Evolutionary conservation across 2,329 filamentous ascomycete species (phyloP), one percentile per base, ranked within the genome.

Genomic region (Microcera coccophila): DNA sequence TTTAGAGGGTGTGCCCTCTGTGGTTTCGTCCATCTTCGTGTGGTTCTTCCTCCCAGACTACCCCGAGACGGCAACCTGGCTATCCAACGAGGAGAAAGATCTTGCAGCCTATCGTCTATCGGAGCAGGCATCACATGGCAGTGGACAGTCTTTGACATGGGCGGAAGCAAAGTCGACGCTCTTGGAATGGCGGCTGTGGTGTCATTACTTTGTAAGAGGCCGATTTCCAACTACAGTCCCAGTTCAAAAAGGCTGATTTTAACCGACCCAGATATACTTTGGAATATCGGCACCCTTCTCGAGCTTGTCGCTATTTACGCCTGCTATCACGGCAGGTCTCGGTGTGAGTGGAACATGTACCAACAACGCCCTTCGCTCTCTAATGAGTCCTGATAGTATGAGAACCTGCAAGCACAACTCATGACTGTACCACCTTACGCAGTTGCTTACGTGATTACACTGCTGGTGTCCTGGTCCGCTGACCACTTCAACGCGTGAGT

Each of bases 31-130:
- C 2, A 52, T 82, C 5, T 59, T 71, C 1, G 78, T 76, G 3
- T 85, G 80, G 66, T 85, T 80, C 73, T 72, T 79, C 59, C 67
- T 90, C 3, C 81, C 85, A 1, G 81, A 87, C 56, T 78, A 76
- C 19, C 83, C 84, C 0, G 79, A 85, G 48, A 79, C 76, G 0
- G 78, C 81, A 0, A 71, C 67, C 29, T 87, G 81, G 64, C 71
- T 88, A 5, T 47, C 49, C 3, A 73, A 68, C 0, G 66, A 76
- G 31, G 81, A 88, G 54, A 77, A 75, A 42, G 70, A 71, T 2
- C 67, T 87, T 1, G 66, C 68, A 2, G 44, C 61, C 0, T 58
- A 56, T 17, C 60, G 71, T 7, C 48, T 74, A 2, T 55, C 54
- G 7, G 48, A 66, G 12, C 50, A 58, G 9, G 53, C 54, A 1